Percentiles rank a stretch among this genome's conserved stretches.
Conservation (phyloP, 306 rosid genomes). For the Acmispon strigosus region DNA sequence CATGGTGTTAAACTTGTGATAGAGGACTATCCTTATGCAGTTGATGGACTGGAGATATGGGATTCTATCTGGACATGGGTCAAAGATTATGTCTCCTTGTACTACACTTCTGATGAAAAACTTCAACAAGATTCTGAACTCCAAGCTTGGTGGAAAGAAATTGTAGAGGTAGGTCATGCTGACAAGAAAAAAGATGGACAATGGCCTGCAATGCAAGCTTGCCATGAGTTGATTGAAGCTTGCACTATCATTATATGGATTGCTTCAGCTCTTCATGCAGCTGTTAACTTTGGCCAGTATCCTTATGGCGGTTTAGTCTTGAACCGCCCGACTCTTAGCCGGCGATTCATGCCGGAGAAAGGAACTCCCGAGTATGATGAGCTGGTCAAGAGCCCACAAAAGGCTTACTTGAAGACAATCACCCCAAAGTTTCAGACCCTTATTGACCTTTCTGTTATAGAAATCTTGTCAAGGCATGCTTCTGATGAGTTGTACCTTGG, state of each 20-base stretch:
- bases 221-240: conserved; percentile 27
- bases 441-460: conserved; percentile 24
- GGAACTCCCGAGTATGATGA: conserved; percentile 29
- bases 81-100: conserved; percentile 42
- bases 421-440: conserved; percentile 23
- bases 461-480: conserved; percentile 34
- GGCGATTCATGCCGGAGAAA: conserved; percentile 27
- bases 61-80: conserved; percentile 51
- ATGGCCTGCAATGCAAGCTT: conserved; percentile 51
- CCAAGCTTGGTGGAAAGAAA: conserved; percentile 69
- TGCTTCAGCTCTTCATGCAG: conserved; percentile 42
- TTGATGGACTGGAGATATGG: conserved; percentile 58
- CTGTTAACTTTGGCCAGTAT: conserved; percentile 39
- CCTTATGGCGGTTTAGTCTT: conserved; percentile 25
- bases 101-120: conserved; percentile 38
- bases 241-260: conserved; percentile 34
- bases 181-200: conserved; percentile 44
- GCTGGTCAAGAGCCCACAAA: conserved; percentile 15
- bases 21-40: conserved; percentile 58
- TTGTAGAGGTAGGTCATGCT: conserved; percentile 47
- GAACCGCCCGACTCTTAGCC: conserved; percentile 26
- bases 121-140: conserved; percentile 47
- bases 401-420: conserved; percentile 26
- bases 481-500: conserved; percentile 34
- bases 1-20: conserved; percentile 48